Base-by-base conservation (phyloP, 1,284 basidiomycete genomes). In the Pseudozyma pruni region DNA sequence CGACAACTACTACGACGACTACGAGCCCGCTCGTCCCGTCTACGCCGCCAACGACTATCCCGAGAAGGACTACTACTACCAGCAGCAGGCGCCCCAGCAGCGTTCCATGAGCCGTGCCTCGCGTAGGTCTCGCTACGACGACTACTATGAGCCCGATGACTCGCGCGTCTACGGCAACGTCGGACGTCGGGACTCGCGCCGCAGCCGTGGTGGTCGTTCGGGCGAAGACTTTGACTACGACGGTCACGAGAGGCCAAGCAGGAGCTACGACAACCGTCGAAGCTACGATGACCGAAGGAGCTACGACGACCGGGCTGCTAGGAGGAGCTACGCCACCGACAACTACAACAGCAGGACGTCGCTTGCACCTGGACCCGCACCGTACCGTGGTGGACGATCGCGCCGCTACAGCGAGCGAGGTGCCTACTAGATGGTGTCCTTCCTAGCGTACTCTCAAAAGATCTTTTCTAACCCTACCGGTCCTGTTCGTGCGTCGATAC, bases 321-420 rank as follows among this genome's bases (percentile, higher is more conserved):
- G n/a, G n/a, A n/a, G n/a, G n/a, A n/a, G n/a, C 42, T 63, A 58
- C 35, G 66, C 50, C 22, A 55, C 42, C 4, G 68, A 71, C 7
- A 33, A 33, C 16, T 71, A 71, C 33, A 53, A 61, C 1, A 64
- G 68, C 49, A 60, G 68, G 41, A 56, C 53, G 8, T 38, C 47
- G 37, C 45, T 70, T 5, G 43, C 67, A 11, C 56, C 67, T 6
- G 51, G 35, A n/a, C 20, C 48, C n/a, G 47, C 58, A 23, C 61
- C 68, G 4, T 71, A 71, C 61, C 60, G 61, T 19, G 68, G 68
- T n/a, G 61, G 61, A 16, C 58, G 68, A 11, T 71, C 68, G 49
- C 43, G 68, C 19, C 52, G 68, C 34, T 71, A 71, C 53, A 64
- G 68, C 57, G 68, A 71, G 43, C 68, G 61, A 13, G 68, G 68